Evolutionary conservation across 805 yeast species (phyloP).

Genomic region (Yarrowia hollandica): DNA sequence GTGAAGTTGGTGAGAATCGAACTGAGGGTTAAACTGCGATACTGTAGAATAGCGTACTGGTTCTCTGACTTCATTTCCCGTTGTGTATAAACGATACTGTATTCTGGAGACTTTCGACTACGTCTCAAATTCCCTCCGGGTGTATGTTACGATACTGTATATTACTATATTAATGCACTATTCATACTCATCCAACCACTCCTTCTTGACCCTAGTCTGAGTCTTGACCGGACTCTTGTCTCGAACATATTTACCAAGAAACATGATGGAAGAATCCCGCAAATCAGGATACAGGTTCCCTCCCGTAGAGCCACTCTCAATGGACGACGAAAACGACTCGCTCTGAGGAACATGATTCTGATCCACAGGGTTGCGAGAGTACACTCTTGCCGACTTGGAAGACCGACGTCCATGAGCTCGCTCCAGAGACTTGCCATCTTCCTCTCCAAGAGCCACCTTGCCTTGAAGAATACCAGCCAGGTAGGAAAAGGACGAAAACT

Average conservation of each 20-base stretch:
- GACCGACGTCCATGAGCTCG: background rate
- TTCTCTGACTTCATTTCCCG: too few relatives aligned
- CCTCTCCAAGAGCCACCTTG: slow-evolving; percentile 21
- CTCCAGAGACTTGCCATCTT: slow-evolving; percentile 16
- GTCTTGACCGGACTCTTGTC: slow-evolving; percentile 5
- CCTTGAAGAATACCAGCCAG: slow-evolving; percentile 23
- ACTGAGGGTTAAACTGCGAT: too few relatives aligned
- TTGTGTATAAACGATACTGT: too few relatives aligned
- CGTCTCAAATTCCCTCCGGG: too few relatives aligned
- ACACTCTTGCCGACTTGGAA: background rate
- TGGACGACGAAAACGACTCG: slow-evolving; percentile 16
- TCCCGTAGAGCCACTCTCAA: background rate
- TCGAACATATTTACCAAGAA: slow-evolving; percentile 39
- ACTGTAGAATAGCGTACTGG: too few relatives aligned
- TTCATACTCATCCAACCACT: slow-evolving; percentile 1
- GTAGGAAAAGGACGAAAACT: slow-evolving; percentile 13
- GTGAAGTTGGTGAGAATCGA: too few relatives aligned
- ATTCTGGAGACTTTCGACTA: too few relatives aligned
- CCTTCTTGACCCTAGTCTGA: background rate
- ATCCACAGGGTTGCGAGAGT: slow-evolving; percentile 1
- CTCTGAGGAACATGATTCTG: background rate
- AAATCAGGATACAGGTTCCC: slow-evolving; percentile 39
- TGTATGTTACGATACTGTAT: too few relatives aligned
- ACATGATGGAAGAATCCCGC: slow-evolving; percentile 40
- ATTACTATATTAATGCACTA: too few relatives aligned